A percentile compares a stretch with the other conserved stretches of the same genome.
These are phyloP conservation scores for Yamadazyma atmosphaerica DNA, from an alignment of 1,139 yeast genomes.

Conservation along the genomic window DNA sequence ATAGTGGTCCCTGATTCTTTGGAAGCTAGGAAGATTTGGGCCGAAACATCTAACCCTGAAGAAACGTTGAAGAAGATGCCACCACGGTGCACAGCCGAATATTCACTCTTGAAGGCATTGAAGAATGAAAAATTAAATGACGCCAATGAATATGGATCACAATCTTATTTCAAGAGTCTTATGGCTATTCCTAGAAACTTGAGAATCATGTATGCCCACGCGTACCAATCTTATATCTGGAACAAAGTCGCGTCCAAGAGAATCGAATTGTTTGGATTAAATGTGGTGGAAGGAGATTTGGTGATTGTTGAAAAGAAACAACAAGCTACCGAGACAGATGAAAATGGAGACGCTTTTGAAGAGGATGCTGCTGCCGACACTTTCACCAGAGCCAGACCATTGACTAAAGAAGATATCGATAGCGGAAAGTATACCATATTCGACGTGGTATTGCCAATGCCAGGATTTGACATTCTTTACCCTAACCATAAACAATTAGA, in stretches of 20 bases:
- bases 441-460: conserved; percentile 90
- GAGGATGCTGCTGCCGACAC: conserved; percentile 64
- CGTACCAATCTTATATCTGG: conserved; percentile 97
- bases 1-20: conserved; percentile 78
- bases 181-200: conserved; percentile 91
- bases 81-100: conserved; percentile 82
- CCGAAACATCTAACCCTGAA: conserved; percentile 65
- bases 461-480: conserved; percentile 86
- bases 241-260: conserved; percentile 81
- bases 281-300: conserved; percentile 80
- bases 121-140: conserved; percentile 44
- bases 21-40: conserved; percentile 84
- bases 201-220: conserved; percentile 94
- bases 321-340: conserved; percentile 29
- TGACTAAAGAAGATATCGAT: conserved; percentile 72
- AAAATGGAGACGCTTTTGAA: conserved; percentile 49
- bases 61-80: conserved; percentile 78
- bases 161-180: conserved; percentile 72
- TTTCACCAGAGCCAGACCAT: conserved; percentile 62
- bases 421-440: conserved; percentile 62
- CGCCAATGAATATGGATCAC: conserved; percentile 45
- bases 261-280: conserved; percentile 66
- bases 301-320: conserved; percentile 46
- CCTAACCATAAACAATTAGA: conserved; percentile 67
- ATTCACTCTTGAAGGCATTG: conserved; percentile 63